These are phyloP conservation scores for Cladophialophora immunda DNA, from an alignment of 2,329 filamentous ascomycete species.

Conservation along the genomic window DNA sequence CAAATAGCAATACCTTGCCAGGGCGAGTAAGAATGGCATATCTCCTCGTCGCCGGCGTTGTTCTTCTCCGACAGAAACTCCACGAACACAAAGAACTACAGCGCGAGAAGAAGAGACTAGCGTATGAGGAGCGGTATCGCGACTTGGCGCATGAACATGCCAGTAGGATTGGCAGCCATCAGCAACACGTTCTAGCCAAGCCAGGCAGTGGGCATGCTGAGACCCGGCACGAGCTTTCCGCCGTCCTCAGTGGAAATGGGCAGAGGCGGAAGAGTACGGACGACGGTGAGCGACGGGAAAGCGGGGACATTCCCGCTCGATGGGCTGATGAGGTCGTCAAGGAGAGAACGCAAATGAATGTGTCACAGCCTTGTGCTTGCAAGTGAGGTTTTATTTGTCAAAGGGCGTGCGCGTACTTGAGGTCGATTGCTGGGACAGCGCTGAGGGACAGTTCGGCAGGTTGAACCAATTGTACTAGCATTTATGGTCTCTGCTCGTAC, in stretches of 20 bases:
- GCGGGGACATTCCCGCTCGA: constrained; percentile 9
- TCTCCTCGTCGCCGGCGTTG: constrained; percentile 45
- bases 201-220: not conserved
- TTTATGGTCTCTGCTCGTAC: not conserved
- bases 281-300: constrained; percentile 11
- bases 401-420: not conserved
- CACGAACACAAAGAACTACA: constrained; percentile 28
- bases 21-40: constrained; percentile 40
- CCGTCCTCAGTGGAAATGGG: not conserved
- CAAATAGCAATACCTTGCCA: not conserved
- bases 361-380: not conserved
- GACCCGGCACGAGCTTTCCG: not conserved
- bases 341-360: not conserved
- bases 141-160: constrained; percentile 27
- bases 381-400: not conserved
- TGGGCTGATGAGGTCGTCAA: constrained; percentile 20
- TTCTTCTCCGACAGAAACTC: constrained; percentile 21
- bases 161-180: not conserved
- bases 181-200: not conserved
- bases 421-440: not conserved
- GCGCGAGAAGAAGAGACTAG: constrained; percentile 27
- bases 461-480: not conserved
- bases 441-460: not conserved
- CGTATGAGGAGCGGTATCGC: constrained; percentile 26
- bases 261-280: constrained; percentile 15